Conservation (phyloP, 2,329 filamentous ascomycete species). For the Colletotrichum horii region DNA sequence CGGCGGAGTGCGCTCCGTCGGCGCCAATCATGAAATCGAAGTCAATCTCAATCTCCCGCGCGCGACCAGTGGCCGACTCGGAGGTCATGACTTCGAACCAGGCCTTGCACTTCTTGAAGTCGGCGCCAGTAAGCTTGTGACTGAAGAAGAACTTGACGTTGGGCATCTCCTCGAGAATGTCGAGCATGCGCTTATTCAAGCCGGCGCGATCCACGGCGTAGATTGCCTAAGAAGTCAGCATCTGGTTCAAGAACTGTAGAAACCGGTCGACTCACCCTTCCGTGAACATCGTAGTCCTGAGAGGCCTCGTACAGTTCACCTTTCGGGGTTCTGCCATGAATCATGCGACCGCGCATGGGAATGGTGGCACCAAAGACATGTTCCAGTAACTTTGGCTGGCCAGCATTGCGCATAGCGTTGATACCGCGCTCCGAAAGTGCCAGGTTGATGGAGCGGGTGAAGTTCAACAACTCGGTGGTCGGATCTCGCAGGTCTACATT, state of each 20-base stretch:
- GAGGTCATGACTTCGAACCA: slow-evolving; percentile 76
- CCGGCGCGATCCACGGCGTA: slow-evolving; percentile 84
- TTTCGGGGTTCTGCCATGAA: slow-evolving; percentile 72
- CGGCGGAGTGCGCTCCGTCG: slow-evolving; percentile 92
- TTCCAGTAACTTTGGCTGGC: slow-evolving; percentile 71
- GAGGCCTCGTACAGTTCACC: slow-evolving; percentile 76
- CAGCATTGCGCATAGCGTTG: slow-evolving; percentile 79
- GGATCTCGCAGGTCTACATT: slow-evolving; percentile 82
- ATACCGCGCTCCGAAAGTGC: slow-evolving; percentile 94
- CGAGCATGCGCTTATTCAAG: slow-evolving; percentile 83
- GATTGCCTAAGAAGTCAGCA: slow-evolving; percentile 64
- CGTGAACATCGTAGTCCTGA: slow-evolving; percentile 91
- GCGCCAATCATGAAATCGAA: slow-evolving; percentile 95
- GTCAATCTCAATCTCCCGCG: slow-evolving; percentile 77
- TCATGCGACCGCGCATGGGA: slow-evolving; percentile 96
- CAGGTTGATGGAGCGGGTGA: slow-evolving; percentile 98
- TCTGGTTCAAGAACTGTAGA: neutral
- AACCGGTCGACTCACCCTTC: slow-evolving; percentile 61
- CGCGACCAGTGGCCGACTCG: slow-evolving; percentile 44
- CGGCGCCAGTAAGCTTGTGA: slow-evolving; percentile 89
- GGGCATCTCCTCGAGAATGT: slow-evolving; percentile 80
- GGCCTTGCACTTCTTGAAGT: slow-evolving; percentile 78
- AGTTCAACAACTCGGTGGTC: slow-evolving; percentile 85
- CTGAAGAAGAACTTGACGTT: slow-evolving; percentile 94
- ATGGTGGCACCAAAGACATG: slow-evolving; percentile 80